These are phyloP conservation scores for Biancaea sappan DNA, from an alignment of 306 rosid genomes.

Conservation along the genomic window DNA sequence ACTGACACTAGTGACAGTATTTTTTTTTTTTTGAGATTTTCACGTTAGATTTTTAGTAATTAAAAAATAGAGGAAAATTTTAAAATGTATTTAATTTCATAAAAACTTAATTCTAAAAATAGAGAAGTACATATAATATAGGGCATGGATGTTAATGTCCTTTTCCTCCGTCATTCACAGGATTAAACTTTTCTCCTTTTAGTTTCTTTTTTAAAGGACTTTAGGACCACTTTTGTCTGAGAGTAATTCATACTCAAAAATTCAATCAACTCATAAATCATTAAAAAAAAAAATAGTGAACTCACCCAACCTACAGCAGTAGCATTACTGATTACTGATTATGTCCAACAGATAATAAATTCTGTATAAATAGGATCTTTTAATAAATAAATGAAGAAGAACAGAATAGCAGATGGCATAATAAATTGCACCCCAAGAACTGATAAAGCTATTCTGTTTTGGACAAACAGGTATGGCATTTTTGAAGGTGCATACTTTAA, in stretches of 20 bases:
- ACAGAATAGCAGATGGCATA: constrained; percentile 35
- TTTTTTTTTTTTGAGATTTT: too few relatives aligned
- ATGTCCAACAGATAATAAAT: constrained; percentile 35
- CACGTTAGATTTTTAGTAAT: too few relatives aligned
- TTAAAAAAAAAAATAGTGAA: not conserved
- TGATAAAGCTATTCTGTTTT: not conserved
- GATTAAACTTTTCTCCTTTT: not conserved
- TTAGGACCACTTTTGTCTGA: not conserved
- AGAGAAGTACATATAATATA: not conserved
- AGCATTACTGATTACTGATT: constrained; percentile 28
- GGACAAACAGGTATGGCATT: constrained; percentile 40
- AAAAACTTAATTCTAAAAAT: too few relatives aligned
- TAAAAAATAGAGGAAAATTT: too few relatives aligned
- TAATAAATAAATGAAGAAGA: constrained; percentile 43
- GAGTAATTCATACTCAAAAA: not conserved
- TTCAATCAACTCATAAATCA: not conserved
- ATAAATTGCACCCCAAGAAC: constrained; percentile 21
- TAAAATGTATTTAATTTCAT: too few relatives aligned
- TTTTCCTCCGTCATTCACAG: not conserved
- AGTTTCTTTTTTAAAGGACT: not conserved
- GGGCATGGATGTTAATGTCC: not conserved
- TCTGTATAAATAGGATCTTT: constrained; percentile 31
- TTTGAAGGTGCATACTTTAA: constrained; percentile 10
- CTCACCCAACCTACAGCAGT: not conserved
- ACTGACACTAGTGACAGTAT: too few relatives aligned